Evolutionary conservation across 305 asterid species (phyloP).

Genomic region (Fraxinus velutina): DNA sequence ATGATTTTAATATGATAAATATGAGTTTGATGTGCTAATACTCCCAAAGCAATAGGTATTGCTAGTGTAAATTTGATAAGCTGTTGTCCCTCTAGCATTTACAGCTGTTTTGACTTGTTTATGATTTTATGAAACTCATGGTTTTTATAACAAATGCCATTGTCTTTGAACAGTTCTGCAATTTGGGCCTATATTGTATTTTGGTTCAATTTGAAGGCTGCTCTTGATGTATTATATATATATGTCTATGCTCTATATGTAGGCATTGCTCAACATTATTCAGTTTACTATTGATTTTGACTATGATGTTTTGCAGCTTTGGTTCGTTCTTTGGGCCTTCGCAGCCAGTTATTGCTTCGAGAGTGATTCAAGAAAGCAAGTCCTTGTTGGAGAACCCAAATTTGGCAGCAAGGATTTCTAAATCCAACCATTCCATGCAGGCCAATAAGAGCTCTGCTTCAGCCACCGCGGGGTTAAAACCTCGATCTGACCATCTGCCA

Average conservation of each 20-base stretch:
- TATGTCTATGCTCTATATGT: neutral
- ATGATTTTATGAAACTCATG: neutral
- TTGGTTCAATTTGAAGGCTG: neutral
- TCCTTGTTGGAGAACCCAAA: constrained; percentile 77
- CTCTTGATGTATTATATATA: neutral
- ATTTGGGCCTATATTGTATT: neutral
- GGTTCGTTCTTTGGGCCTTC: constrained; percentile 98
- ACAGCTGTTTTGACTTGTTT: neutral
- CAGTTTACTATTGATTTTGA: constrained; percentile 11
- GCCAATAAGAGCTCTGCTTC: constrained; percentile 46
- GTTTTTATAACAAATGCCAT: neutral
- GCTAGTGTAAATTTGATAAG: neutral
- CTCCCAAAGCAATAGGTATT: neutral
- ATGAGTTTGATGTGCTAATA: neutral
- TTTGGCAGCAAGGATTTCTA: constrained; percentile 55
- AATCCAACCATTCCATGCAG: constrained; percentile 42
- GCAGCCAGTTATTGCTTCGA: constrained; percentile 79
- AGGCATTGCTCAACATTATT: neutral
- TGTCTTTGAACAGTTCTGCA: neutral
- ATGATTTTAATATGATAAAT: neutral
- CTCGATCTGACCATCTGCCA: constrained; percentile 37
- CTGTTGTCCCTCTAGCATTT: neutral
- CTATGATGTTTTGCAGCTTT: constrained; percentile 49
- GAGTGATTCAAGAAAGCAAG: constrained; percentile 97
- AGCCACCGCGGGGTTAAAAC: constrained; percentile 41